Evolutionary conservation across 768 basidiomycete species (phyloP), one percentile per base, ranked within the genome.

Genomic region (Cystobasidium onofrii): DNA sequence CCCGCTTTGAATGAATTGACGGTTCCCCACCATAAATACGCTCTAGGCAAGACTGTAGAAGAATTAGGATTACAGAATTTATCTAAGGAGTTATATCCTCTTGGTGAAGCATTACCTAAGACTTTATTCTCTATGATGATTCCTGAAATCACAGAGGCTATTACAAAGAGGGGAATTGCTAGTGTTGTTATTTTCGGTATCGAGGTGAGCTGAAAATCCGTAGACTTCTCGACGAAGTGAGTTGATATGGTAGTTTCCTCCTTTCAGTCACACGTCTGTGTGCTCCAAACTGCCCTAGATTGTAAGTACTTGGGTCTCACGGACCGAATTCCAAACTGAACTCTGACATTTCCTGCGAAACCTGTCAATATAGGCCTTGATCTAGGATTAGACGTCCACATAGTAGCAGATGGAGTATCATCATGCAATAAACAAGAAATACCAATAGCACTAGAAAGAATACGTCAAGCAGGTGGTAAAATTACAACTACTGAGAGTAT

Each of bases 71-170:
- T 79, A 60, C 39, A 73, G 31, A 54, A 85, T 85, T 76, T 80
- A 85, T 73, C 78, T 1, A 15, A 44, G 0, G 6, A 74, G 0
- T 75, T 80, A 18, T 74, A 79, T n/a, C 79, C 80, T 0, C 39
- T 64, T 1, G 77, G 74, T 55, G 57, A 85, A 46, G 86, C 87
- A 12, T 84, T 87, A 78, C 86, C 88, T 77, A 96, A 96, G 80
- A 87, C 87, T 0, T 85, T 86, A 65, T 96, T 97, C 83, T 90
- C 89, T 0, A 95, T 96, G 93, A 77, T 88, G 69, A 88, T 87
- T 0, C 85, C 88, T 6, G 86, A 90, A 39, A 85, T 94, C 6
- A 81, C 83, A 65, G 74, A 81, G 1, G 75, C 87, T 9, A 82
- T 95, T 65, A 78, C 80, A 25, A 74, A 81, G 33, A 76, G 74